A percentile compares a stretch with the other conserved stretches of the same genome.
phyloP scores from a whole-genome alignment of 208 protist species.

The Balamuthia mandrillaris region DNA sequence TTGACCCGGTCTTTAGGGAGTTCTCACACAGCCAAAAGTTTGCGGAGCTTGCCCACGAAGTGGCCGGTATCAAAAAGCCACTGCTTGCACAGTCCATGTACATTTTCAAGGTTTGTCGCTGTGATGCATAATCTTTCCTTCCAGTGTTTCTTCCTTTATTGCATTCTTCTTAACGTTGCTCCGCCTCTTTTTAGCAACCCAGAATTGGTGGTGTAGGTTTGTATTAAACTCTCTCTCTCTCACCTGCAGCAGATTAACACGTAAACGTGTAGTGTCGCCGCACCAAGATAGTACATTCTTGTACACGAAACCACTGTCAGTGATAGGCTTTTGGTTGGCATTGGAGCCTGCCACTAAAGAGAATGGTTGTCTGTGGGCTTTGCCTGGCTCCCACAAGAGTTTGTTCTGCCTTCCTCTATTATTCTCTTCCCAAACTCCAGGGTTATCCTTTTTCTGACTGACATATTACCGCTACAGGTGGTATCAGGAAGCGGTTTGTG shows the following conservation, averaged over 20 bases:
- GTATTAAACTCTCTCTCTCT: background rate
- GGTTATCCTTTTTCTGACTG: background rate
- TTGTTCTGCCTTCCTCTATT: background rate
- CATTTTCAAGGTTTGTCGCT: slow-evolving; percentile 72
- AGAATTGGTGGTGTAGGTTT: slow-evolving; percentile 58
- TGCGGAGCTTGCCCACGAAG: slow-evolving; percentile 23
- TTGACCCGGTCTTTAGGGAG: slow-evolving; percentile 56
- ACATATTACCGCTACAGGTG: background rate
- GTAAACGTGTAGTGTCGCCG: slow-evolving; percentile 45
- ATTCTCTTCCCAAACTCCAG: background rate
- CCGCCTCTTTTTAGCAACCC: slow-evolving; percentile 8
- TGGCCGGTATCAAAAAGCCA: slow-evolving; percentile 57
- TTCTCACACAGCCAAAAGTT: slow-evolving; percentile 31
- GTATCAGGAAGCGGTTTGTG: slow-evolving; percentile 10
- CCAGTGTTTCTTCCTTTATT: background rate
- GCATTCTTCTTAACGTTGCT: background rate
- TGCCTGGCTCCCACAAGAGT: slow-evolving; percentile 65
- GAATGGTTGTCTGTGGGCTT: slow-evolving; percentile 76
- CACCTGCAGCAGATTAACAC: background rate
- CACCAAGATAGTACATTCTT: slow-evolving; percentile 81
- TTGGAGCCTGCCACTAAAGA: slow-evolving; percentile 71
- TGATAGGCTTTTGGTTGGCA: slow-evolving; percentile 74
- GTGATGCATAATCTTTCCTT: background rate
- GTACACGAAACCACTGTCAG: slow-evolving; percentile 59
- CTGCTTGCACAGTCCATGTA: slow-evolving; percentile 74